Percentiles rank a stretch among this genome's conserved stretches.
phyloP scores from a whole-genome alignment of 1,284 basidiomycete genomes.

The Ustilago trichophora region DNA sequence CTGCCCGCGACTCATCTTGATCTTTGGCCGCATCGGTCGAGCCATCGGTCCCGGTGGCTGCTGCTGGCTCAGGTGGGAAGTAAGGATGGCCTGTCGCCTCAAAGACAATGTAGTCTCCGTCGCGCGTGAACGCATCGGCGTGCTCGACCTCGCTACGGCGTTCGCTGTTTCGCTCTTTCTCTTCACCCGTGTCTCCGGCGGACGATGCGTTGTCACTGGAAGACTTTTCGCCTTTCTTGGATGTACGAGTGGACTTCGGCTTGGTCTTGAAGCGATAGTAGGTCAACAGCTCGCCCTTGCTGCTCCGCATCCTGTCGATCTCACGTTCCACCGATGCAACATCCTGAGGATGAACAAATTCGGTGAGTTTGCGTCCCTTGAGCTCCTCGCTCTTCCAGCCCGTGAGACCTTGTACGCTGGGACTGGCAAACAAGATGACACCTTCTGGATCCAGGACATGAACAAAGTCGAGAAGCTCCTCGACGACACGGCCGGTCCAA shows the following conservation, averaged over 20 bases:
- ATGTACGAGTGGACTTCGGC: constrained; percentile 17
- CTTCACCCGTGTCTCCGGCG: constrained; percentile 31
- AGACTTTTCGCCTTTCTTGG: constrained; percentile 30
- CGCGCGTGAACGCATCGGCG: constrained; percentile 37
- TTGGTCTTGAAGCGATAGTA: constrained; percentile 61
- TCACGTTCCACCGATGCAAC: constrained; percentile 50
- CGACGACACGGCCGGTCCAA: constrained; percentile 57
- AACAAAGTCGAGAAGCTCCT: constrained; percentile 60
- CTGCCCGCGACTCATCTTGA: constrained; percentile 8
- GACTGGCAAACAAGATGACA: constrained; percentile 51
- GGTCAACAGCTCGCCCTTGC: constrained; percentile 47
- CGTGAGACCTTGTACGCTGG: constrained; percentile 49
- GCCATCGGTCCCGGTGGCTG: neutral
- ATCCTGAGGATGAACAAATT: constrained; percentile 58
- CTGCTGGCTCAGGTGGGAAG: constrained; percentile 41
- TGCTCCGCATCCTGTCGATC: constrained; percentile 40
- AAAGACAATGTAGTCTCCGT: constrained; percentile 55
- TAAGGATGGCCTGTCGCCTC: constrained; percentile 59
- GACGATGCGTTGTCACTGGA: constrained; percentile 32
- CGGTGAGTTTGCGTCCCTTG: constrained; percentile 48
- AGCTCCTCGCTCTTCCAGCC: constrained; percentile 60
- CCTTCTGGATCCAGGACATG: constrained; percentile 57
- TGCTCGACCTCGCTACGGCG: constrained; percentile 37
- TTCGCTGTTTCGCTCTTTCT: constrained; percentile 31
- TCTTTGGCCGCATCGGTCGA: constrained; percentile 7